Evolutionary conservation across 495 filamentous ascomycete species (phyloP).

Genomic region (Parathielavia hyrcaniae): DNA sequence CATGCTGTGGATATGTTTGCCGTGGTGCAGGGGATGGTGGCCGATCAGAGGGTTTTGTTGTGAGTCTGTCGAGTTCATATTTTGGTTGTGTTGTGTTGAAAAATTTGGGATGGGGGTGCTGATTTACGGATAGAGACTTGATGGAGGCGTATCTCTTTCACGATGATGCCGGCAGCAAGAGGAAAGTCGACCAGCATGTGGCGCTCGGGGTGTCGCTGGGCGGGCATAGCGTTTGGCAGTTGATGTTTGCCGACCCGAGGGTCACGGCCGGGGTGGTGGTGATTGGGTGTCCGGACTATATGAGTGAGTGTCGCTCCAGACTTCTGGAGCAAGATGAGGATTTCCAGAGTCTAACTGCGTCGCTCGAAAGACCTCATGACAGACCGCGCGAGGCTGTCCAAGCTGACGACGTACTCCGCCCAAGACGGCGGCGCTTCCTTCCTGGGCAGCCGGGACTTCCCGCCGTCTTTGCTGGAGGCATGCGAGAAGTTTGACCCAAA

Average conservation of each 20-base stretch:
- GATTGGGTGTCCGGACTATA: conserved; percentile 86
- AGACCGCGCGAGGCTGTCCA: conserved; percentile 70
- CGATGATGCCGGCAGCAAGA: conserved; percentile 33
- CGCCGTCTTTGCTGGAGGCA: conserved; percentile 54
- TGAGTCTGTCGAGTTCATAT: conserved; percentile 9
- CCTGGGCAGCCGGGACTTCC: conserved; percentile 70
- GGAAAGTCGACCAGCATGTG: conserved; percentile 60
- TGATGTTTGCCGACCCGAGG: conserved; percentile 68
- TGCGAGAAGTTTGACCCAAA: conserved; percentile 64
- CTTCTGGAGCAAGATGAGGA: neutral
- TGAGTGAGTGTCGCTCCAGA: conserved; percentile 39
- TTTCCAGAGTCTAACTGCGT: neutral
- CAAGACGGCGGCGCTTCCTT: conserved; percentile 53
- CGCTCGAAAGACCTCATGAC: conserved; percentile 60
- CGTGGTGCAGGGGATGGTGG: conserved; percentile 56
- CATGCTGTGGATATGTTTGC: conserved; percentile 89
- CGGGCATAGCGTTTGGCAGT: conserved; percentile 82
- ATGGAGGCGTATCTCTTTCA: conserved; percentile 70
- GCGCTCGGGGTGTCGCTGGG: conserved; percentile 79
- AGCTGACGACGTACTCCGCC: conserved; percentile 53
- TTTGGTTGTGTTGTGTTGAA: neutral
- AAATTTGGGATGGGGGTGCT: neutral
- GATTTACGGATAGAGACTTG: conserved; percentile 52
- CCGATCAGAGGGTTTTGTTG: conserved; percentile 54
- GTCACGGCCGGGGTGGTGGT: conserved; percentile 69